Evolutionary conservation across 495 filamentous ascomycete species (phyloP).

Genomic region (Umbilicaria muhlenbergii): DNA sequence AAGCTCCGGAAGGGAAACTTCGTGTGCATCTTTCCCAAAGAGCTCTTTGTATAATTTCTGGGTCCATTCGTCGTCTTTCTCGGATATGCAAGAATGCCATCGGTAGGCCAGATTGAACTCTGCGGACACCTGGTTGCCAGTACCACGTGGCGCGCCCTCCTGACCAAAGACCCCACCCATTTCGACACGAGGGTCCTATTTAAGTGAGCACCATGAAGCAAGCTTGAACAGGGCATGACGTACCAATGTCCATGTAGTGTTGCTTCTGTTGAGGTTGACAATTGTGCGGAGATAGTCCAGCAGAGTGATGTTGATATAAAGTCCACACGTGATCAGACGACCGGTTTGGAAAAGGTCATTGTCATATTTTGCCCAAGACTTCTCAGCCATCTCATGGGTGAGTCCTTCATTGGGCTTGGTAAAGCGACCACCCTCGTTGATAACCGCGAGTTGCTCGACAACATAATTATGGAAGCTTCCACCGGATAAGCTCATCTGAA

Average conservation of each 20-base stretch:
- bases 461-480: constrained; percentile 64
- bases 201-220: neutral
- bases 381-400: constrained; percentile 30
- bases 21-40: constrained; percentile 33
- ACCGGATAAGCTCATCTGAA: neutral
- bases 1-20: constrained; percentile 35
- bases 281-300: constrained; percentile 77
- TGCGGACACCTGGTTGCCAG: constrained; percentile 53
- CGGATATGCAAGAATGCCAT: constrained; percentile 51
- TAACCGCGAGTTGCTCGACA: constrained; percentile 46
- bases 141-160: constrained; percentile 43
- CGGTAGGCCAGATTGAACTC: constrained; percentile 63
- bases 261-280: constrained; percentile 62
- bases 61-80: constrained; percentile 51
- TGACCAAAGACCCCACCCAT: constrained; percentile 29
- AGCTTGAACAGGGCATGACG: neutral
- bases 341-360: constrained; percentile 77
- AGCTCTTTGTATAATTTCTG: constrained; percentile 36
- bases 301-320: constrained; percentile 74
- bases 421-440: constrained; percentile 63
- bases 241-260: constrained; percentile 68
- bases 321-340: constrained; percentile 59
- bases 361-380: constrained; percentile 59
- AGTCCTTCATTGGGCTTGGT: constrained; percentile 36
- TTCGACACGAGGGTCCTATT: constrained; percentile 27